Percentiles rank a stretch among this genome's conserved stretches.
Conservation (phyloP, 2,329 filamentous ascomycete species). For the Coniochaeta sp. region DNA sequence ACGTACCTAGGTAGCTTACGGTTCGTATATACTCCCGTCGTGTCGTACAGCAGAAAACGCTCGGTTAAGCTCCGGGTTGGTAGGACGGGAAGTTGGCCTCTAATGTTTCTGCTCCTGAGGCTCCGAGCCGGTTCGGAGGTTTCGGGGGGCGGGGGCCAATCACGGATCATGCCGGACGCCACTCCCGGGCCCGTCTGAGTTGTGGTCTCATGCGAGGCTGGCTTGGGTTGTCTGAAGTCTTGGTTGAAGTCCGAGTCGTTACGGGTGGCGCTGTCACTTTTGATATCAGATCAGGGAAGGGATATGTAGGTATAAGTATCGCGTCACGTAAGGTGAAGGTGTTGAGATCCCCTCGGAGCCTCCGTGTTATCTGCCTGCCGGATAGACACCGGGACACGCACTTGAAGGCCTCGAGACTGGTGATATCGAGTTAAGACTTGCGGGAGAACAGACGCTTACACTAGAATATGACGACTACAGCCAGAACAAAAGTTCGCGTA, state of each 20-base stretch:
- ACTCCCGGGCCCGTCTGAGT: background rate
- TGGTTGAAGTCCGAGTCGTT: background rate
- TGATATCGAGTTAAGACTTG: background rate
- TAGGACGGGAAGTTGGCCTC: too few species aligned
- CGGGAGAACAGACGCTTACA: background rate
- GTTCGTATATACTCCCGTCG: too few species aligned
- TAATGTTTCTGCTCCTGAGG: too few species aligned
- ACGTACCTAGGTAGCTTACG: too few species aligned
- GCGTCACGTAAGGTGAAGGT: too few species aligned
- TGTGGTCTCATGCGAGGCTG: background rate
- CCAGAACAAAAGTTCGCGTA: conserved; percentile 25
- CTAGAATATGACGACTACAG: background rate
- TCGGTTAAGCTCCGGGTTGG: too few species aligned
- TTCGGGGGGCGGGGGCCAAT: background rate
- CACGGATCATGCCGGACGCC: background rate
- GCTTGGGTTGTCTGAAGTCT: background rate
- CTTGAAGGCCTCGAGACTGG: background rate
- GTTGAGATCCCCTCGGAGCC: too few species aligned
- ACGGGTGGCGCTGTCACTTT: background rate
- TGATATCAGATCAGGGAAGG: background rate
- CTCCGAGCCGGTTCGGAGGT: background rate
- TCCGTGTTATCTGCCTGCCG: too few species aligned
- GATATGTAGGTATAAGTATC: background rate
- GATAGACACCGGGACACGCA: background rate
- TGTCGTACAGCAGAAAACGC: too few species aligned